Evolutionary conservation across 106 monocot genomes (phyloP), one percentile per base, ranked within the genome.

Genomic region (Iris macrosiphon): DNA sequence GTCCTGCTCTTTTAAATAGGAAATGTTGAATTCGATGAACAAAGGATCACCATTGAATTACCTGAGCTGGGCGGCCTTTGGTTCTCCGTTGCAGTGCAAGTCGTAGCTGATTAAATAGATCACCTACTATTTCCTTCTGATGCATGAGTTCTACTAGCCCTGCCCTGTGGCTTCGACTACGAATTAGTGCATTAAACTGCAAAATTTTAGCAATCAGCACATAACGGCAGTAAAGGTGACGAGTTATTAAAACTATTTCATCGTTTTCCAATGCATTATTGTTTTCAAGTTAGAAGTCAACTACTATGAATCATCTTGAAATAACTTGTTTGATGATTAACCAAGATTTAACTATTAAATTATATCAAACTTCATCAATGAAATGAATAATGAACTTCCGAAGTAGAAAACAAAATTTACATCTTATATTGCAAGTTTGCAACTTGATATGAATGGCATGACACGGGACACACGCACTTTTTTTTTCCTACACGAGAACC

Each of bases 91-190:
- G 95, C 40, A 74, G 51, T 38, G 89, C 81, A 54, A 95, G 82
- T 37, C 95, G 84, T 41, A 89, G 79, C 70, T 95, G 95, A 69
- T 95, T 89, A 61, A 95, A 95, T 38, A 89, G 50, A 74, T 85
- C 89, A 26, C 95, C 95, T 12, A 95, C 67, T 52, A 76, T 51
- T 74, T 95, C 95, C 45, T 95, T 95, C 35, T 95, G 81, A 67
- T 84, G 79, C 50, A 95, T 52, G 50, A 95, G 82, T 52, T 82
- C 61, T 35, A 95, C 45, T 25, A 95, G 56, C 40, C 64, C 62
- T 59, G 46, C 44, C 76, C 82, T 66, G 20, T 65, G 75, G 22
- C 50, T 78, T 56, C 58, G 78, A 58, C 89, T 66, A 65, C 55
- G 47, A 13, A 84, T 72, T 25, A 95, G 59, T 51, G 94, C 85